Evolutionary conservation across 495 filamentous ascomycete species (phyloP).

Genomic region (Neurospora pannonica): DNA sequence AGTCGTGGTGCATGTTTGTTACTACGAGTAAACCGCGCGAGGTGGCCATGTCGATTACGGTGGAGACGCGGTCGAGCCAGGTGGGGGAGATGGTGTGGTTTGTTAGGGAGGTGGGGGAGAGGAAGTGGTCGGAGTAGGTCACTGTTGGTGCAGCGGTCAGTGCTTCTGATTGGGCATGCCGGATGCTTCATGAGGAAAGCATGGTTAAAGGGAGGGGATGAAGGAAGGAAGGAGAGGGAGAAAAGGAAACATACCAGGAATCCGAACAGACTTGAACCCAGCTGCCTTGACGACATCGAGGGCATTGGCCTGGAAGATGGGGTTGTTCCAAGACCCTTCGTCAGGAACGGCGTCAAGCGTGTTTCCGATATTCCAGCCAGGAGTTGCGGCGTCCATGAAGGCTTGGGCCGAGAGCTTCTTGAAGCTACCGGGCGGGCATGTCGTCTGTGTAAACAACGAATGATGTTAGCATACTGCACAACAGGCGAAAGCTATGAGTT

Average conservation of each 20-base stretch:
- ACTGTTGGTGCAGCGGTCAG: no score
- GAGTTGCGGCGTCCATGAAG: slow-evolving; percentile 63
- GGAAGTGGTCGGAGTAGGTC: slow-evolving; percentile 52
- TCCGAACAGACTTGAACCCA: slow-evolving; percentile 50
- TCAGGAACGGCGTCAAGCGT: slow-evolving; percentile 49
- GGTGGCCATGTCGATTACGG: slow-evolving; percentile 49
- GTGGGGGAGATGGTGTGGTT: slow-evolving; percentile 43
- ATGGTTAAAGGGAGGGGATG: not conserved
- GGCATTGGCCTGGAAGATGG: slow-evolving; percentile 36
- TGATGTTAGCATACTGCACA: not conserved
- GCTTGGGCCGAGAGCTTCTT: slow-evolving; percentile 56
- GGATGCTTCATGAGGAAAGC: not conserved
- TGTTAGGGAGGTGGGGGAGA: slow-evolving; percentile 28
- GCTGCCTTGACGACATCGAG: slow-evolving; percentile 43
- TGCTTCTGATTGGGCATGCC: no score
- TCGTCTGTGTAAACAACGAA: not conserved
- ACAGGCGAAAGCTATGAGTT: not conserved
- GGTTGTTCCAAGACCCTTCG: slow-evolving; percentile 53
- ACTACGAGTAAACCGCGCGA: slow-evolving; percentile 42
- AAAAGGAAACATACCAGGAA: slow-evolving; percentile 37
- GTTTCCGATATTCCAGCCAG: slow-evolving; percentile 50
- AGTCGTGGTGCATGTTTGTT: slow-evolving; percentile 54
- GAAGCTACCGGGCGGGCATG: slow-evolving; percentile 21
- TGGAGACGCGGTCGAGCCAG: slow-evolving; percentile 52
- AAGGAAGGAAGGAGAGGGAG: not conserved